Base-by-base conservation (phyloP, 345 rosid species). In the Hypericum androsaemum region DNA sequence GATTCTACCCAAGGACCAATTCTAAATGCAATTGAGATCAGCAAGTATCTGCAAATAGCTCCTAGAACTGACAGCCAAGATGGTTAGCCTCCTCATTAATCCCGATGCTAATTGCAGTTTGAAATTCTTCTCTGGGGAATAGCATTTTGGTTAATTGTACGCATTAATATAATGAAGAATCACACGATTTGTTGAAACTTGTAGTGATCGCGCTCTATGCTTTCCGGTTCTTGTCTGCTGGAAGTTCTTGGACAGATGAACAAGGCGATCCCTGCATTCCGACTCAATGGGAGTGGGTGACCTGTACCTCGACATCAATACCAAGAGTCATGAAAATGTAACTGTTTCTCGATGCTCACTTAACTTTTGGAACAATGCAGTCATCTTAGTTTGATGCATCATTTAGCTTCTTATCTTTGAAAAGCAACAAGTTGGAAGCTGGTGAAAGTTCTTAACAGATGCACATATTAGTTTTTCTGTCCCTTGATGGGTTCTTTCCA, bases 211-310 rank as follows among this genome's bases (percentile, higher is more conserved):
- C 55, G 59, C 80, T 94, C 36, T 71, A 77, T 46, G 76, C 77
- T 58, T 52, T 94, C 64, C 73, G 73, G 45, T 62, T 56, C 43
- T 58, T 76, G 77, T 70, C 81, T 12, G 60, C 61, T 56, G 83
- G 32, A 72, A 83, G 71, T 59, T 73, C 39, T 61, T 77, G 78
- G 81, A 66, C 72, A 36, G 81, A 73, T 59, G 89, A 83, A 62
- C 84, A 80, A 52, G 95, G 95, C 48, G 98, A 92, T 71, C 98
- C 98, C 46, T 92, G 98, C 64, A 70, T 85, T 49, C 98, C 98
- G 6, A 71, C 67, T 60, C 71, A 53, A 8, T 88, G 95, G 95
- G 80, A 77, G 7, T 83, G 97, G 98, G 71, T 92, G 65, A 70
- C 63, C 58, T 92, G 99, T 60, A 70, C 82, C 74, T 63, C 72